Evolutionary conservation across 768 basidiomycete species (phyloP).

Genomic region (Neoboletus subvelutipes): DNA sequence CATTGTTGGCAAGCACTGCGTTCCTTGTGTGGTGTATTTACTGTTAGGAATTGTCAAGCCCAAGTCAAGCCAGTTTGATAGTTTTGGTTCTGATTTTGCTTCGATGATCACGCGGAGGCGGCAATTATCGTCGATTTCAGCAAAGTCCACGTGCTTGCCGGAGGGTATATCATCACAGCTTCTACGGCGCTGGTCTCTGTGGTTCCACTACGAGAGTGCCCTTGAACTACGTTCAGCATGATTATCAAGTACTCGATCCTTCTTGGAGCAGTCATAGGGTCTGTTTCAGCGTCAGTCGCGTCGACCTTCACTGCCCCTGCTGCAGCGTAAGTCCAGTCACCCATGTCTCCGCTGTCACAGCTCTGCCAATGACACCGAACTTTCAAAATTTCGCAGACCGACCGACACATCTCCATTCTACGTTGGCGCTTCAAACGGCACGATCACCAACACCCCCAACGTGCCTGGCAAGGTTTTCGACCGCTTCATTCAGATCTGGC

Average conservation of each 20-base stretch:
- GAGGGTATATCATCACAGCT: conserved; percentile 15
- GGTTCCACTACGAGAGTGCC: too few relatives aligned
- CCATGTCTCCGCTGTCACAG: neutral
- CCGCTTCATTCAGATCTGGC: conserved; percentile 55
- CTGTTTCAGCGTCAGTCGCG: conserved; percentile 23
- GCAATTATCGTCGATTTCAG: neutral
- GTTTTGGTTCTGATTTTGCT: neutral
- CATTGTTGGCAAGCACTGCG: neutral
- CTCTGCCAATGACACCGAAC: conserved; percentile 3
- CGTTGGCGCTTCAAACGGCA: conserved; percentile 41
- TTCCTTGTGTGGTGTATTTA: neutral
- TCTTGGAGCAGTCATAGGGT: conserved; percentile 14
- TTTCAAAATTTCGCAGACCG: conserved; percentile 17
- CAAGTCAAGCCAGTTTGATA: too few relatives aligned
- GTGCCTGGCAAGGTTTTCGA: conserved; percentile 46
- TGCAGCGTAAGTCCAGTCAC: conserved; percentile 21
- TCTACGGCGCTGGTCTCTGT: neutral
- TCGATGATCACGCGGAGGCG: neutral
- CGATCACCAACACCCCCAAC: conserved; percentile 37
- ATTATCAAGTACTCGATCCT: conserved; percentile 9
- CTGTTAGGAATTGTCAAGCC: neutral
- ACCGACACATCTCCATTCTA: conserved; percentile 39
- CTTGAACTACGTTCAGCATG: conserved; percentile 13
- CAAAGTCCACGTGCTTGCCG: conserved; percentile 9
- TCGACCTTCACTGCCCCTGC: conserved; percentile 32